These are phyloP conservation scores for Peronospora farinosa DNA, from an alignment of 352 stramenopile species.

Conservation along the genomic window DNA sequence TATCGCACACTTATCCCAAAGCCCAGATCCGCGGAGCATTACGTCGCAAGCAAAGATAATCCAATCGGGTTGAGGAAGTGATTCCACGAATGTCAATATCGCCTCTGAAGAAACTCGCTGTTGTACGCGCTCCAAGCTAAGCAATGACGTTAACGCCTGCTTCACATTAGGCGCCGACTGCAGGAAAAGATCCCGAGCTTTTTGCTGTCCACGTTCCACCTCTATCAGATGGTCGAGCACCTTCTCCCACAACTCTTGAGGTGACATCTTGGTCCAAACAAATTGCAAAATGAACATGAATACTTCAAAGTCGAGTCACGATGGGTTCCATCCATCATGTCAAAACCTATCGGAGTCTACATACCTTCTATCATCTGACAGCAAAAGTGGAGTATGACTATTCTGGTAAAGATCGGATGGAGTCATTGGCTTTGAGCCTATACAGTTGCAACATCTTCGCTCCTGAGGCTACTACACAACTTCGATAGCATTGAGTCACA, in stretches of 20 bases:
- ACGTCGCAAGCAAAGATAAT: constrained; percentile 1
- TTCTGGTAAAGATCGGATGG: too few species aligned
- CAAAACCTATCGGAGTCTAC: neutral
- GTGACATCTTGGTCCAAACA: neutral
- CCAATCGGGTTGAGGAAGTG: constrained; percentile 4
- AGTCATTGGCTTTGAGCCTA: too few species aligned
- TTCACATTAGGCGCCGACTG: constrained; percentile 1
- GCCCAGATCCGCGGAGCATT: constrained; percentile 1
- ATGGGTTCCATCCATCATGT: neutral
- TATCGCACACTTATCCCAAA: constrained; percentile 3
- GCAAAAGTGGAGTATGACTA: too few species aligned
- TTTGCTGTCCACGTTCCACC: neutral
- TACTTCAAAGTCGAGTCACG: neutral
- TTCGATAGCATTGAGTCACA: too few species aligned
- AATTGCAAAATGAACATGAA: neutral
- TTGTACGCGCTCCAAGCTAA: neutral
- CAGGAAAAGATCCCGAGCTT: constrained; percentile 5
- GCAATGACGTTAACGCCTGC: neutral
- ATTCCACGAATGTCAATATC: constrained; percentile 5
- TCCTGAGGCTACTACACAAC: too few species aligned
- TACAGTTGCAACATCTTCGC: too few species aligned
- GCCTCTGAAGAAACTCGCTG: constrained; percentile 1
- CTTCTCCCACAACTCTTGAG: constrained; percentile 1
- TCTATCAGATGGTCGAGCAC: constrained; percentile 1
- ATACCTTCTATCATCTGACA: neutral